Conservation (phyloP, 108 stramenopile genomes). For the Nitzschia sp. region DNA sequence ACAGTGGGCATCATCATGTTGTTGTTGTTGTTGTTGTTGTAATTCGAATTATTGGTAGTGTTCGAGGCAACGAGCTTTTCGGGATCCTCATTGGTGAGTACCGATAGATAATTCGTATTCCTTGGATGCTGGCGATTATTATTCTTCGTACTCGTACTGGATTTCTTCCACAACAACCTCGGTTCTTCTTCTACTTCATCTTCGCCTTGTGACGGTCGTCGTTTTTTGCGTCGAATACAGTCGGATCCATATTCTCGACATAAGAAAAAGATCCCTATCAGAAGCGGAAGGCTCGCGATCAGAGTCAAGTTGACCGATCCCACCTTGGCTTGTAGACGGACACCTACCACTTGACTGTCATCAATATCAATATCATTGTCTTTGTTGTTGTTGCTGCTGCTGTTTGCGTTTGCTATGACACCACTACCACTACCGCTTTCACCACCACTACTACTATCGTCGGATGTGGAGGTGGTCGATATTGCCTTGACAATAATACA, state of each 20-base stretch:
- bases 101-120: not conserved
- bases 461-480: not conserved
- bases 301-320: not conserved
- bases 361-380: not conserved
- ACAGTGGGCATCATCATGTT: no score
- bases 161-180: no score
- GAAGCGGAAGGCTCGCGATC: not conserved
- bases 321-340: not conserved
- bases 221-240: not conserved
- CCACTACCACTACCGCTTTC: no score
- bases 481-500: slow-evolving; percentile 21
- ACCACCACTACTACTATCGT: not conserved
- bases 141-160: not conserved
- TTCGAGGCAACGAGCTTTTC: no score
- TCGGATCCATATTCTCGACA: not conserved
- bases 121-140: not conserved
- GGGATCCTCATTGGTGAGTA: not conserved
- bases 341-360: not conserved
- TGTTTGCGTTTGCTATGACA: no score
- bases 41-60: no score
- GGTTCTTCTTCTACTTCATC: no score
- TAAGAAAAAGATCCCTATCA: not conserved
- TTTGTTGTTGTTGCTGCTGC: not conserved
- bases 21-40: no score
- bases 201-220: no score